phyloP scores from a whole-genome alignment of 2,329 filamentous ascomycete species.

The Incumbomyces delicatus region DNA sequence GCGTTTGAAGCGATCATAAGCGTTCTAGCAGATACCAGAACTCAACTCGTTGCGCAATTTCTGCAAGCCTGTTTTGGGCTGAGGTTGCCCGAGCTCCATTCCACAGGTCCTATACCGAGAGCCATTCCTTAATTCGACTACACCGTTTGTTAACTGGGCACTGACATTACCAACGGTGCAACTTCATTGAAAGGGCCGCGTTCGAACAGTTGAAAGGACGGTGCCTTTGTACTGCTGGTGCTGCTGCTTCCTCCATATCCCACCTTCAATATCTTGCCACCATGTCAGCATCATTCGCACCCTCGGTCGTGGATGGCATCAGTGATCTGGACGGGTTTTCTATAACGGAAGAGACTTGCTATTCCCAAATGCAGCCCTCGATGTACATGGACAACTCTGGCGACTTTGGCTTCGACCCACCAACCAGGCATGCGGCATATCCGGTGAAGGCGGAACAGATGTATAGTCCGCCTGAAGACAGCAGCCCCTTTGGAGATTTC shows the following conservation, averaged over 20 bases:
- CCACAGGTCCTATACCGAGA: too few relatives aligned
- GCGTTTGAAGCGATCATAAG: too few relatives aligned
- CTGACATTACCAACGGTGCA: not conserved
- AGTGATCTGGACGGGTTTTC: conserved; percentile 5
- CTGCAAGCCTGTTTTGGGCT: too few relatives aligned
- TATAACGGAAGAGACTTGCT: conserved; percentile 1
- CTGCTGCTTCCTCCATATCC: not conserved
- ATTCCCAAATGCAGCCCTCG: not conserved
- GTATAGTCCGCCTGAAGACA: conserved; percentile 19
- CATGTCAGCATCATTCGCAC: not conserved
- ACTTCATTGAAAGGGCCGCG: not conserved
- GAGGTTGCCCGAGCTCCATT: too few relatives aligned
- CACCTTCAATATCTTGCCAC: not conserved
- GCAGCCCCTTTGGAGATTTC: conserved; percentile 15
- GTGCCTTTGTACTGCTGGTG: not conserved
- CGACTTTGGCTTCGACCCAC: conserved; percentile 21
- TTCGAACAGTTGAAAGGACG: not conserved
- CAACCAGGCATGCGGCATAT: conserved; percentile 7
- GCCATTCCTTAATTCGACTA: too few relatives aligned
- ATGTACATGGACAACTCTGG: conserved; percentile 2
- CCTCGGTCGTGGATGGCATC: not conserved
- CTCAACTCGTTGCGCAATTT: too few relatives aligned
- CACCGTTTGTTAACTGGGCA: too few relatives aligned
- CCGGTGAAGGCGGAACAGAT: conserved; percentile 11
- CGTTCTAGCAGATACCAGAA: too few relatives aligned